phyloP scores from a whole-genome alignment of 1,284 basidiomycete genomes.

The Apiotrichum brassicae region DNA sequence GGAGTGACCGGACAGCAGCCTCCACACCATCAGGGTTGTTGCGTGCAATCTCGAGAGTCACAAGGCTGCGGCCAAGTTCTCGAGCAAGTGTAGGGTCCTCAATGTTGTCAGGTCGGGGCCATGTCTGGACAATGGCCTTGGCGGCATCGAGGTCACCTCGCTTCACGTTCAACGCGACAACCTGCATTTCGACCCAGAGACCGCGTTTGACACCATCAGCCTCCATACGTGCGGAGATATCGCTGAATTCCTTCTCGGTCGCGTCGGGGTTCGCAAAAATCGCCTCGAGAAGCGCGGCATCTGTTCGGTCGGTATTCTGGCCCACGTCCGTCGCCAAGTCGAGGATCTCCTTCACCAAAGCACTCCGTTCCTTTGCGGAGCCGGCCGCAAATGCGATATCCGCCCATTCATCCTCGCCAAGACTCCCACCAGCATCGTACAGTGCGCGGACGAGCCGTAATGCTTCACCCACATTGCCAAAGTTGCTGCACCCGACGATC shows the following conservation, averaged over 20 bases:
- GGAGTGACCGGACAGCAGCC: neutral
- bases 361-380: neutral
- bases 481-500: neutral
- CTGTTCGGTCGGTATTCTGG: neutral
- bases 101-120: neutral
- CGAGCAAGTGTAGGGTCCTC: neutral
- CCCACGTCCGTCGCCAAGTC: neutral
- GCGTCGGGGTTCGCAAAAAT: neutral
- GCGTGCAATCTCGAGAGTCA: constrained; percentile 15
- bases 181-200: constrained; percentile 9
- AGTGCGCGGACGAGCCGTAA: neutral
- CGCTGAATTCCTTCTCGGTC: constrained; percentile 1
- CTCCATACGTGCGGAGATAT: neutral
- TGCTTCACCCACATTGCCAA: neutral
- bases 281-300: constrained; percentile 1
- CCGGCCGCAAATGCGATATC: neutral
- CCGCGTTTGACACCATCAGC: constrained; percentile 8
- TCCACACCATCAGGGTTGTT: constrained; percentile 8
- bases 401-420: neutral
- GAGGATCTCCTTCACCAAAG: neutral
- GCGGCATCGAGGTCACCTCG: constrained; percentile 14
- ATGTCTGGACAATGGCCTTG: constrained; percentile 4
- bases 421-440: neutral
- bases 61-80: neutral
- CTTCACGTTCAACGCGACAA: constrained; percentile 15